Percentiles rank a stretch among this genome's conserved stretches.
Evolutionary conservation across 75 land plant species (phyloP).

Genomic region (Selaginella tamariscina): DNA sequence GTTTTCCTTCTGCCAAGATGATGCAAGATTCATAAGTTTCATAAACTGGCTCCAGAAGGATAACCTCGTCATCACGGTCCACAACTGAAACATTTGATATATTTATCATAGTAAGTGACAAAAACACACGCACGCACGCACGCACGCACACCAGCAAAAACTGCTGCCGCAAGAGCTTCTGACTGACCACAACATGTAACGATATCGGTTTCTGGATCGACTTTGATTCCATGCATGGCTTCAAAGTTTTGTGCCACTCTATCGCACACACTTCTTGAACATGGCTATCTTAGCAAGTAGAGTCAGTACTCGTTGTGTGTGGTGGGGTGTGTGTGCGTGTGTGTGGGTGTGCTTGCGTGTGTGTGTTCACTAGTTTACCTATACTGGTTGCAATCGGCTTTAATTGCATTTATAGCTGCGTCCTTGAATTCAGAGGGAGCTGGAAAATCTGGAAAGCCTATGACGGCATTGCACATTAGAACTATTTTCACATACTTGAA

Average conservation of each 20-base stretch:
- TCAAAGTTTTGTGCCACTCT: slow-evolving; percentile 42
- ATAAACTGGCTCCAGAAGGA: slow-evolving; percentile 72
- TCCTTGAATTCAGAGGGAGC: slow-evolving; percentile 65
- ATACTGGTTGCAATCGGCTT: slow-evolving; percentile 80
- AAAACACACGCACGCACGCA: too few species aligned
- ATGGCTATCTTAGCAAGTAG: slow-evolving; percentile 64
- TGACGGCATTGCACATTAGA: background rate
- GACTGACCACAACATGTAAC: slow-evolving; percentile 83
- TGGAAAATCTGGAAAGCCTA: slow-evolving; percentile 87
- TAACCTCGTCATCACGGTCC: slow-evolving; percentile 75
- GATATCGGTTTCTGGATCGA: slow-evolving; percentile 59
- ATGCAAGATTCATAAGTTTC: slow-evolving; percentile 79
- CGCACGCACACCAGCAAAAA: slow-evolving; percentile 53
- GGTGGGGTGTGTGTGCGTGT: too few species aligned
- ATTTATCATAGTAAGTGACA: too few species aligned
- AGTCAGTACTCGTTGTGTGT: too few species aligned
- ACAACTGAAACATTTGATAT: slow-evolving; percentile 30
- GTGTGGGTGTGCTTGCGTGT: too few species aligned
- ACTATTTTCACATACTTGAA: background rate
- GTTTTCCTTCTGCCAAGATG: slow-evolving; percentile 65
- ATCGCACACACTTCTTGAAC: slow-evolving; percentile 87
- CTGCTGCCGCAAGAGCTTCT: slow-evolving; percentile 87
- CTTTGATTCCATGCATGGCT: slow-evolving; percentile 41
- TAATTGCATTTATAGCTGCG: slow-evolving; percentile 74
- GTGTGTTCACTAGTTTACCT: slow-evolving; percentile 44